Evolutionary conservation across 495 filamentous ascomycete species (phyloP).

Genomic region (Annulohypoxylon nitens): DNA sequence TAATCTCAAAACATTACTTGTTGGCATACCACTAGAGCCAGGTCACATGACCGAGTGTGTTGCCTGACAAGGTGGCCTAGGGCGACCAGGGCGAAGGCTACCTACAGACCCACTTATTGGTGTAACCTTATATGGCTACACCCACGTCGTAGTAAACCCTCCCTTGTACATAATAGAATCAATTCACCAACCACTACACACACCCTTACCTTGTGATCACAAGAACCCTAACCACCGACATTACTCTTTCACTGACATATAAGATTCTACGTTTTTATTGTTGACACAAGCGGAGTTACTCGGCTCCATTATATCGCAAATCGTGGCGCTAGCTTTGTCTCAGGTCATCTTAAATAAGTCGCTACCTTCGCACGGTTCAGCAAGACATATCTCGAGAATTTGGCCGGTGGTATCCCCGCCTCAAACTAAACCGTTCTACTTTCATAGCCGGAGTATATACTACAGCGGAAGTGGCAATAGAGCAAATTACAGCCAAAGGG

Average conservation of each 20-base stretch:
- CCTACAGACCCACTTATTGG: no score
- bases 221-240: no score
- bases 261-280: not conserved
- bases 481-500: not conserved
- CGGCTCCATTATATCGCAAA: not conserved
- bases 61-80: no score
- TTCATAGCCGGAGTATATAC: not conserved
- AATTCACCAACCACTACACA: no score
- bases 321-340: not conserved
- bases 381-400: not conserved
- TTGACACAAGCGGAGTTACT: not conserved
- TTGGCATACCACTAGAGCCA: not conserved
- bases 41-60: no score
- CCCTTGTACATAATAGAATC: no score
- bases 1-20: not conserved
- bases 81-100: no score
- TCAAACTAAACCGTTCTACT: not conserved
- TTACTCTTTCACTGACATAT: no score
- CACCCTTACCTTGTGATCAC: no score
- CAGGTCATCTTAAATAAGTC: not conserved
- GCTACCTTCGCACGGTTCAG: not conserved
- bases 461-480: not conserved
- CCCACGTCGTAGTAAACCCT: no score
- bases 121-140: no score
- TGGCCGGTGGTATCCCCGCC: not conserved